phyloP scores from a whole-genome alignment of 192 early-diverging fungal species.

The Nowakowskiella sp. region DNA sequence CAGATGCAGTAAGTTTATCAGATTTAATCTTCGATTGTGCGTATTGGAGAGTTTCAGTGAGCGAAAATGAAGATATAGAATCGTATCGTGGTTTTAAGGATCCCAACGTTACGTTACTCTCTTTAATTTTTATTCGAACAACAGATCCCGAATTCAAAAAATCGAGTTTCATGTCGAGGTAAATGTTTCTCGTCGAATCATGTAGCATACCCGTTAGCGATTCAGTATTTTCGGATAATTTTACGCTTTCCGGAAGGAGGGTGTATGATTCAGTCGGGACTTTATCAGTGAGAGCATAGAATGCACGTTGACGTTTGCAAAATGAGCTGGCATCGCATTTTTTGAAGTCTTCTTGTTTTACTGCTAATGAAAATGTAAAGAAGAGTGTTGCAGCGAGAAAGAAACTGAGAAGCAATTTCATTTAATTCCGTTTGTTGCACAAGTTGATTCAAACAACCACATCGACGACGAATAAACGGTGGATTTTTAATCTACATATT shows the following conservation, averaged over 20 bases:
- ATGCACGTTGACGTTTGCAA: slow-evolving; percentile 79
- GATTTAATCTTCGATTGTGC: slow-evolving; percentile 21
- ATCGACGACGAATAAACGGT: no score
- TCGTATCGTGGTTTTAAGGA: slow-evolving; percentile 69
- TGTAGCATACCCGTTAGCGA: slow-evolving; percentile 49
- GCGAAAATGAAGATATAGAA: slow-evolving; percentile 32
- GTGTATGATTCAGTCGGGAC: slow-evolving; percentile 40
- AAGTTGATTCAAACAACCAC: no score
- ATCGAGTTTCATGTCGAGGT: slow-evolving; percentile 32
- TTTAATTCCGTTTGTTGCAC: no score
- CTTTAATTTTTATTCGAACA: slow-evolving; percentile 19
- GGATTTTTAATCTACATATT: no score
- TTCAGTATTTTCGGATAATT: slow-evolving; percentile 31
- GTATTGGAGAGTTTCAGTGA: no score
- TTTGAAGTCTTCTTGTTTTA: slow-evolving; percentile 77
- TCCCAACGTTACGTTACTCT: slow-evolving; percentile 1
- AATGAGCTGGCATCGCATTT: slow-evolving; percentile 79
- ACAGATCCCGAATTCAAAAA: slow-evolving; percentile 38
- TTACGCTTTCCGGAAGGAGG: slow-evolving; percentile 51
- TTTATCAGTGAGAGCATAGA: slow-evolving; percentile 57
- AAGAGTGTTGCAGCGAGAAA: no score
- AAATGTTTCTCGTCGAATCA: slow-evolving; percentile 15
- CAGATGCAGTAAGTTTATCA: slow-evolving; percentile 34
- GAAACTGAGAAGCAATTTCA: no score
- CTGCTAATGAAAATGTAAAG: no score